Evolutionary conservation across 768 basidiomycete species (phyloP), one percentile per base, ranked within the genome.

Genomic region (Tubosaeta brunneosetosa): DNA sequence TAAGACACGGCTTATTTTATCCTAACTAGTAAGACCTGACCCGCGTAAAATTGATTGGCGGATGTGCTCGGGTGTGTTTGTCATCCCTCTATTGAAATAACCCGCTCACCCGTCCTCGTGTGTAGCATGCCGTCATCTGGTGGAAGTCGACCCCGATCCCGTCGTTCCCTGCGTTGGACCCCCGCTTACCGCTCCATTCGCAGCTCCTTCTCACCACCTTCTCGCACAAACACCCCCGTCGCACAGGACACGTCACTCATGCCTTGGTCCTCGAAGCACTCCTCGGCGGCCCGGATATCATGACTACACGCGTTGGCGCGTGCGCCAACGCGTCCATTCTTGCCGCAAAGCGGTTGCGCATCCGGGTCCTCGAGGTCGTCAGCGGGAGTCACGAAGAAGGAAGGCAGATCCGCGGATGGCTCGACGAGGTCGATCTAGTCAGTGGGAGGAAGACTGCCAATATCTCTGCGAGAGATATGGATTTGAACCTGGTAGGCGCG

Each of bases 341-440:
- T 31, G 80, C 88, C 3, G 88, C 88, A 0, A 90, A 91, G 61
- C 77, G 90, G 4, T 73, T 91, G 36, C 81, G 85, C 11, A 81
- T 91, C 12, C 82, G 88, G 88, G 80, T 88, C 14, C 71, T 91
- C 49, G 87, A 91, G 60, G 83, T 90, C 51, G 80, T 92, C 19
- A 87, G 85, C 36, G 88, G 90, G 0, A 83, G 80, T 53, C 70
- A 82, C 47, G 88, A 90, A 55, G 88, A 88, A 59, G 88, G 83
- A 2, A 71, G 83, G 58, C 73, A 83, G 42, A 83, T 92, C 41
- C 77, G 85, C 59, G 80, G 80, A 4, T 89, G 89, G 87, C 72
- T 93, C 6, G 91, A 90, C n/a, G 88, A 88, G 31, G 90, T 91
- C 10, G 87, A 90, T 60, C 64, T n/a, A n/a, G n/a, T n/a, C n/a